Conservation (phyloP, 495 filamentous ascomycete species). For the Platismatia glauca region DNA sequence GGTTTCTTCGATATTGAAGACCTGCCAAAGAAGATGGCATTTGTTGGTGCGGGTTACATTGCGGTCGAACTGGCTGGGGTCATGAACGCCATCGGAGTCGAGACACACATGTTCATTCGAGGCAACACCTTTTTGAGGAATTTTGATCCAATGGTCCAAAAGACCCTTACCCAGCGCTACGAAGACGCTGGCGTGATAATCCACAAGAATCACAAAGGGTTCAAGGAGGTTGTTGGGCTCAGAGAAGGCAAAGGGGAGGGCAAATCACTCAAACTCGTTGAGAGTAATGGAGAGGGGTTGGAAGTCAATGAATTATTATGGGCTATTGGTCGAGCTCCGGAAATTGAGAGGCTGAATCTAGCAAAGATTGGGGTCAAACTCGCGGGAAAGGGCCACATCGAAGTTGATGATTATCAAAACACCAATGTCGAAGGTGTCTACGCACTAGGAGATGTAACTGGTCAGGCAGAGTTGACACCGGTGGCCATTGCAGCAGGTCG, state of each 20-base stretch:
- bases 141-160: slow-evolving; percentile 95
- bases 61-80: slow-evolving; percentile 94
- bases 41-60: slow-evolving; percentile 96
- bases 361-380: slow-evolving; percentile 47
- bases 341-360: slow-evolving; percentile 50
- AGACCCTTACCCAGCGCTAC: slow-evolving; percentile 75
- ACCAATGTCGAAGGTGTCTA: slow-evolving; percentile 46
- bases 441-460: slow-evolving; percentile 52
- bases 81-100: slow-evolving; percentile 79
- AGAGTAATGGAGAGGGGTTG: slow-evolving; percentile 40
- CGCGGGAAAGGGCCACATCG: slow-evolving; percentile 37
- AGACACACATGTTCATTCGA: slow-evolving; percentile 94
- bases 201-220: slow-evolving; percentile 61
- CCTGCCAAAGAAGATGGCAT: slow-evolving; percentile 81
- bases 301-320: slow-evolving; percentile 56
- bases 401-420: slow-evolving; percentile 53
- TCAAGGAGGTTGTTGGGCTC: slow-evolving; percentile 64
- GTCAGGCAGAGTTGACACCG: slow-evolving; percentile 50
- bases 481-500: slow-evolving; percentile 55
- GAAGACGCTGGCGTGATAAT: slow-evolving; percentile 70
- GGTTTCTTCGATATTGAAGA: slow-evolving; percentile 92
- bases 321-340: slow-evolving; percentile 54
- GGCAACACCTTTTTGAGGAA: slow-evolving; percentile 72
- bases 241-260: slow-evolving; percentile 43
- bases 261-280: slow-evolving; percentile 41